Base-by-base conservation (phyloP, 495 filamentous ascomycete genomes). In the Aspergillus olivimuriae region DNA sequence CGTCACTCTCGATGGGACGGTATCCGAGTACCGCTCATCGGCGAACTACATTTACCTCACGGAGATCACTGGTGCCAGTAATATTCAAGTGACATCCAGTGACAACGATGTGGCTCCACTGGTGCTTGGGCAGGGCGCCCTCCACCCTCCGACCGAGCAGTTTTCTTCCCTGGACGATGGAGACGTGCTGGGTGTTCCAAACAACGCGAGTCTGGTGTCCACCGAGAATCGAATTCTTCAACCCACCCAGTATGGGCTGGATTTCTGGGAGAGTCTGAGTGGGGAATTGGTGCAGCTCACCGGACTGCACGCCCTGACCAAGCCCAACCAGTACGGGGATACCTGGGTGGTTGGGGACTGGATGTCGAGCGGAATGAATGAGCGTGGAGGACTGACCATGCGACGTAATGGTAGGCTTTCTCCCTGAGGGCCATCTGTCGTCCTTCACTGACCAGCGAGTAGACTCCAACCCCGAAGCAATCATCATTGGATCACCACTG, bases 201-300 rank as follows among this genome's bases (percentile, higher is more conserved):
- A 76, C 43, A 77, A 72, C 35, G 62, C 54, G 34, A 55, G 48
- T 48, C 61, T 70, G 53, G 48, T 82, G 43, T 77, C 76, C 0
- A 67, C 57, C 9, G 66, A 55, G 17, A 82, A 82, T 52, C 76
- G 76, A 0, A 59, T 59, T 1, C 58, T 81, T 12, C 24, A 78
- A 31, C 77, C 79, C 3, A 56, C 63, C 4, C 46, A 63, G 38
- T 81, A 77, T 46, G 80, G 78, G 1, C 50, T 83, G 38, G 80
- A 83, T 54, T 83, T 83, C 51, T 83, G 80, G 80, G 73, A 83
- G 64, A 75, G 70, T 39, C 49, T 83, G 39, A 69, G 52, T 41
- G 78, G 80, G 15, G 78, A 82, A 52, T 50, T 78, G 20, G 76
- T 82, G 9, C 76, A 66, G 0, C 53, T 82, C 21, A 61, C 60